phyloP scores from a whole-genome alignment of 768 basidiomycete species.

The Mycena galericulata region DNA sequence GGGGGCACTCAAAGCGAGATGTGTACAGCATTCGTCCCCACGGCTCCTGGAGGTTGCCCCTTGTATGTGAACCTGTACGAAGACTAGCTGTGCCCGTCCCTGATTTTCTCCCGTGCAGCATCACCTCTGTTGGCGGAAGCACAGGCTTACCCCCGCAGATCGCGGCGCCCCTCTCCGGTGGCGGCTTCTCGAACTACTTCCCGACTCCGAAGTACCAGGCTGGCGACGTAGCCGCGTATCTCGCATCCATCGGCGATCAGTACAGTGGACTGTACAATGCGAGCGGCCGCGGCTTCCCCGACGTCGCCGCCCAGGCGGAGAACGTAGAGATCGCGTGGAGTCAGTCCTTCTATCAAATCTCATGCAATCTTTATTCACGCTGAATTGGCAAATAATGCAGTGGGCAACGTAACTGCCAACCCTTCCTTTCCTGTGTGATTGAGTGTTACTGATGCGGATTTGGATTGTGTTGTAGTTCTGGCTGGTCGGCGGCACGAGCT shows the following conservation, averaged over 20 bases:
- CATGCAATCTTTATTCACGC: too few species aligned
- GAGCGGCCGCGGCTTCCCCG: not conserved
- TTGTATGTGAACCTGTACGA: not conserved
- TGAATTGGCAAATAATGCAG: too few species aligned
- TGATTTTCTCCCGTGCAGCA: not conserved
- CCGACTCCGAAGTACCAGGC: not conserved
- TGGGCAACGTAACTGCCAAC: too few species aligned
- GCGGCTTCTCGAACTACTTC: not conserved
- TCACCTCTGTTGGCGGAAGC: not conserved
- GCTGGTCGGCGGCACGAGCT: not conserved
- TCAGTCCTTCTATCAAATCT: too few species aligned
- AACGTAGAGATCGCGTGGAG: too few species aligned
- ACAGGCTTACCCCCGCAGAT: not conserved
- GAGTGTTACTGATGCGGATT: not conserved
- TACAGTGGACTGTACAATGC: not conserved
- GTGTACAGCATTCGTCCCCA: constrained; percentile 46
- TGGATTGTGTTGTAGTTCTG: not conserved
- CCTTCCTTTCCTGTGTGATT: not conserved
- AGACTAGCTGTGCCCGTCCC: too few species aligned
- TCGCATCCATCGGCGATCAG: not conserved
- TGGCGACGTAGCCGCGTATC: not conserved
- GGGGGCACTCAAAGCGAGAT: constrained; percentile 28
- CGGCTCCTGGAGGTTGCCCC: constrained; percentile 9
- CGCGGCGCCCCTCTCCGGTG: not conserved
- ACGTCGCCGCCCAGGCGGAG: not conserved